Base-by-base conservation (phyloP, 2,329 filamentous ascomycete genomes). In the Aureobasidium zeae region DNA sequence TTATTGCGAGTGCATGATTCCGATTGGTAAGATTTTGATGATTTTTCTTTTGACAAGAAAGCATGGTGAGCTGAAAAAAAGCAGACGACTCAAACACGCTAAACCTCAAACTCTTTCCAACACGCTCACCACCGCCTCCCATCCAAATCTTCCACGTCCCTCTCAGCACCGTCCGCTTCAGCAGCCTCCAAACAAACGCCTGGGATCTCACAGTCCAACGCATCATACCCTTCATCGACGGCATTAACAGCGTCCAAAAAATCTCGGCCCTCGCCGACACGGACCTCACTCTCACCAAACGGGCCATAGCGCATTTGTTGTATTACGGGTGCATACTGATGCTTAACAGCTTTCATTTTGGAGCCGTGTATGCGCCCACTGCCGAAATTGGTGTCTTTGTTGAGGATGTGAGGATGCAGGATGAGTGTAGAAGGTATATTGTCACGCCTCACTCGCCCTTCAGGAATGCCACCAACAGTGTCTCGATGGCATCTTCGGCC, bases 1-100 rank as follows among this genome's bases (percentile, higher is more conserved):
- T 55, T 98, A 95, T 58, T 88, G 86, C 58, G 91, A 98, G 67
- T 94, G 88, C 71, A 94, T 94, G 88, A 94, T 95, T 56, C 88
- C 88, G 0, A 89, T 95, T 51, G 85, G 85, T 88, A 67, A 51
- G 76, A 69, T 12, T 9, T 43, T 15, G 21, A 26, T 24, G 29
- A 25, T 9, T 11, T 26, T n/a, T 13, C 3, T 21, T 15, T 12
- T 2, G 3, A 17, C 16, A 7, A 6, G 7, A 4, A 9, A 20
- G 8, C 8, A 24, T 33, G 12, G 29, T 17, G 16, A 31, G 28
- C 10, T 21, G 3, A 16, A 3, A 5, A 16, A 21, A 22, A 13
- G 44, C 43, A 87, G 87, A 94, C 62, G 86, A 94, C 53, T 80
- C 86, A 48, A 95, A 94, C 61, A 94, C 86, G 0, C 80, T 95